Evolutionary conservation across 345 rosid species (phyloP), one percentile per base, ranked within the genome.

Genomic region (Sapria himalayana): DNA sequence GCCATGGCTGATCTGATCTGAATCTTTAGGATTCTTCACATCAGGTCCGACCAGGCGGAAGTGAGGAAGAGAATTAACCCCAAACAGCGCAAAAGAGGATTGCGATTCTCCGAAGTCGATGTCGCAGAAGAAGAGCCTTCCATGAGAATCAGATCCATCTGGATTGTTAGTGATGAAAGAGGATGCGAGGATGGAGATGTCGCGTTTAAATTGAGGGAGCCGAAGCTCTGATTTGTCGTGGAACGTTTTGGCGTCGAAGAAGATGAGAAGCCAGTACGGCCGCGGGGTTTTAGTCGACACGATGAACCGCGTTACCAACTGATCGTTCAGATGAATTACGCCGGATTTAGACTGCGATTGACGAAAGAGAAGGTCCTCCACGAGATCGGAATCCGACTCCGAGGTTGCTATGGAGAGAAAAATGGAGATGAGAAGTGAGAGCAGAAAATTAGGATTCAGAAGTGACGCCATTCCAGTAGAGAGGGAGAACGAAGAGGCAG

Each of bases 1-100:
- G 0, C 72, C 61, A 23, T 78, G 94, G 37, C 69, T 78, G 92
- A 84, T 84, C 45, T 51, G 56, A 1, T 68, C 68, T 4, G 95
- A 73, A 4, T 76, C 81, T 27, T 68, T 68, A 8, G 69, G 71
- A 21, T 64, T 59, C 19, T 53, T 50, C 9, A 64, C 71, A 3
- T 52, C 36, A 29, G 81, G 84, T 12, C 60, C 57, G 2, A 76
- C 76, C 7, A 84, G 74, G 29, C 95, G 92, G 57, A 84, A 53
- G 57, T 84, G 92, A n/a, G 95, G 95, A n/a, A 79, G 63, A 19
- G 95, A 64, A 55, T 79, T 76, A 45, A 84, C 95, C 19, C 76
- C 89, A 48, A 84, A 84, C 16, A 65, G 73, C 34, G 57, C 46
- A 60, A 84, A 84, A 10, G 78, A 62, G 14, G 78, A 61, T 29